Evolutionary conservation across 2,329 filamentous ascomycete species (phyloP).

Genomic region (Stagonosporopsis cucurbitacearum): DNA sequence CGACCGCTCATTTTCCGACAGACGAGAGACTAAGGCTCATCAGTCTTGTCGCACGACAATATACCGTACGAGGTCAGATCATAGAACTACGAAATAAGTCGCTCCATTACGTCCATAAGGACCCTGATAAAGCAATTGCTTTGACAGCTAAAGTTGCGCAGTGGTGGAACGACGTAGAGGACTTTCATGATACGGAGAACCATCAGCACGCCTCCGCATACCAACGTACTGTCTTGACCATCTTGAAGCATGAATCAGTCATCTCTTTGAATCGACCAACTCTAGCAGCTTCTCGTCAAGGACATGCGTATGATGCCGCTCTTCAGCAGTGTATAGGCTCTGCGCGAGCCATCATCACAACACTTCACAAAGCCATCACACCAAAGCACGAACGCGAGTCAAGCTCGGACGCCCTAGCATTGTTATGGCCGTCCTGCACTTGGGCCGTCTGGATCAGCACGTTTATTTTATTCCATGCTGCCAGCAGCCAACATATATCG

Average conservation of each 20-base stretch:
- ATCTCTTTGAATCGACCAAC: conserved; percentile 61
- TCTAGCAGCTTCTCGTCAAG: conserved; percentile 54
- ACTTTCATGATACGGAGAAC: conserved; percentile 52
- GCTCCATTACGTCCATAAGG: conserved; percentile 54
- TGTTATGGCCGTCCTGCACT: conserved; percentile 61
- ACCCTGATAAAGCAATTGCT: conserved; percentile 51
- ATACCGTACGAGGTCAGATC: conserved; percentile 58
- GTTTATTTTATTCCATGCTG: conserved; percentile 60
- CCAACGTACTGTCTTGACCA: conserved; percentile 53
- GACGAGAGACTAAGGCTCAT: conserved; percentile 24
- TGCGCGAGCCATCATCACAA: conserved; percentile 56
- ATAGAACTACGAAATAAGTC: conserved; percentile 62
- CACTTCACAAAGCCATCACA: conserved; percentile 44
- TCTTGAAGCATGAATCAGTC: conserved; percentile 58
- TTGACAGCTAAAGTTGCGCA: conserved; percentile 59
- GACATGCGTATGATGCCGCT: conserved; percentile 56
- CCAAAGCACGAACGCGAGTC: conserved; percentile 20
- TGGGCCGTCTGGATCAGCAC: conserved; percentile 63
- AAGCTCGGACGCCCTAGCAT: conserved; percentile 33
- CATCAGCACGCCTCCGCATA: conserved; percentile 29
- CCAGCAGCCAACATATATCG: conserved; percentile 55
- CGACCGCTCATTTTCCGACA: conserved; percentile 7
- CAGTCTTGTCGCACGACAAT: conserved; percentile 55
- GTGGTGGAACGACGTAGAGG: conserved; percentile 63
- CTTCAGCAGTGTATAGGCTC: conserved; percentile 61